Evolutionary conservation across 331 rosid genomes (phyloP), one percentile per base, ranked within the genome.

Genomic region (Acacia concinna): DNA sequence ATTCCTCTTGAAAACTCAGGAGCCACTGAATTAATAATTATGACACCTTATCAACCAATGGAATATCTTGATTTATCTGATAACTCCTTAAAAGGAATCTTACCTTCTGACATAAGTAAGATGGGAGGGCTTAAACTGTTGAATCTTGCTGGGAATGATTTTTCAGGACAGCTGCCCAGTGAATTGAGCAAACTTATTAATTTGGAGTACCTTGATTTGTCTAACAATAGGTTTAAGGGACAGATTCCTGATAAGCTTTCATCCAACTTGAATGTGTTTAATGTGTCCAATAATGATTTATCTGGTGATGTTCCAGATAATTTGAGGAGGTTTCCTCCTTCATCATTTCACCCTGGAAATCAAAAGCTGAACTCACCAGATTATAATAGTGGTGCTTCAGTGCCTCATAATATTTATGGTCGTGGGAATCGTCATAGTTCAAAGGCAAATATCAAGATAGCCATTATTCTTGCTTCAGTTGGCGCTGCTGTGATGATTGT

Each of bases 401-500:
- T 88, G 83, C 78, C 94, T 68, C 72, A 32, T 74, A 85, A 23
- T 66, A 47, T 88, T 80, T 60, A 89, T 37, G 52, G 32, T 74
- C 68, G 34, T 4, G 84, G 13, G 34, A 88, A 74, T 47, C 88
- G 70, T 81, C 89, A 70, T 47, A 73, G 78, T 59, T 88, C 97
- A 41, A 95, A 83, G 85, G 91, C 83, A 71, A 90, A 70, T 87
- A 90, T 95, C 71, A 93, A 86, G 87, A 83, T 95, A 87, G 97
- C 97, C 71, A 95, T 95, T 73, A 95, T 95, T 83, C 85, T 95
- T 83, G 99, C 98, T n/a, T 88, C 98, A 2, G 88, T 95, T 69
- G 96, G 97, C 81, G 97, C 97, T 85, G 91, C 93, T 77, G 80
- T 89, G 80, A 91, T 95, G 99, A 91, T 93, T 83, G 89, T 83